phyloP scores from a whole-genome alignment of 805 yeast species.

The Lipomyces yamadae region DNA sequence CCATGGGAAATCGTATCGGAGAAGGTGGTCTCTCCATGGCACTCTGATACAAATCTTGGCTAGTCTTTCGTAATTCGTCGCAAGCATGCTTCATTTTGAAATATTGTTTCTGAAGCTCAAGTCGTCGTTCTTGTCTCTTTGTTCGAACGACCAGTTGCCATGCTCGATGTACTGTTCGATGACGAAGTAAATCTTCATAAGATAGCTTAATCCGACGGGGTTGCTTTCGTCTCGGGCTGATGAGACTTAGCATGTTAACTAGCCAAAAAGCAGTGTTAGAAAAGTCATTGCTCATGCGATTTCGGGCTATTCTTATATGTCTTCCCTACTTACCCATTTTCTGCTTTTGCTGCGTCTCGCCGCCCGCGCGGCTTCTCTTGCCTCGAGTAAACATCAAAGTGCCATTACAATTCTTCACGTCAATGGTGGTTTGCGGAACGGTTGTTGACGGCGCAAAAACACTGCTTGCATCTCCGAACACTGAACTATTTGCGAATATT shows the following conservation, averaged over 20 bases:
- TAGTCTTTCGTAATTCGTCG: conserved; percentile 57
- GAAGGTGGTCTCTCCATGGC: conserved; percentile 55
- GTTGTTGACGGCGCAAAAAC: too few relatives aligned
- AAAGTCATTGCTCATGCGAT: too few relatives aligned
- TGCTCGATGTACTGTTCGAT: conserved; percentile 78
- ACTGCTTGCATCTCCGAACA: background rate
- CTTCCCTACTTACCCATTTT: conserved; percentile 22
- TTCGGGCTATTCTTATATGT: too few relatives aligned
- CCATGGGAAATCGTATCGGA: conserved; percentile 74
- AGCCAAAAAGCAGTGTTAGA: conserved; percentile 53
- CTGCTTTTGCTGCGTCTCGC: conserved; percentile 42
- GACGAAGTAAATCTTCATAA: conserved; percentile 83
- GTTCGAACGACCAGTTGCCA: conserved; percentile 71
- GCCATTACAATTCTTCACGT: conserved; percentile 8
- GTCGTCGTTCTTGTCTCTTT: conserved; percentile 50
- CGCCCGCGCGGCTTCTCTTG: conserved; percentile 54
- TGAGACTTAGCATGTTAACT: conserved; percentile 68
- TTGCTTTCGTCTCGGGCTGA: conserved; percentile 85
- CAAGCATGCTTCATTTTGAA: conserved; percentile 70
- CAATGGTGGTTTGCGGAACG: background rate
- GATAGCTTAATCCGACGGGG: conserved; percentile 78
- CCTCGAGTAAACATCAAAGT: conserved; percentile 50
- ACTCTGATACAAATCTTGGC: conserved; percentile 59
- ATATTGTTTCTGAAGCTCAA: conserved; percentile 58
- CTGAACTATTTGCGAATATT: background rate